Conservation (phyloP, 352 stramenopile genomes). For the Halophytophthora polymorphica region DNA sequence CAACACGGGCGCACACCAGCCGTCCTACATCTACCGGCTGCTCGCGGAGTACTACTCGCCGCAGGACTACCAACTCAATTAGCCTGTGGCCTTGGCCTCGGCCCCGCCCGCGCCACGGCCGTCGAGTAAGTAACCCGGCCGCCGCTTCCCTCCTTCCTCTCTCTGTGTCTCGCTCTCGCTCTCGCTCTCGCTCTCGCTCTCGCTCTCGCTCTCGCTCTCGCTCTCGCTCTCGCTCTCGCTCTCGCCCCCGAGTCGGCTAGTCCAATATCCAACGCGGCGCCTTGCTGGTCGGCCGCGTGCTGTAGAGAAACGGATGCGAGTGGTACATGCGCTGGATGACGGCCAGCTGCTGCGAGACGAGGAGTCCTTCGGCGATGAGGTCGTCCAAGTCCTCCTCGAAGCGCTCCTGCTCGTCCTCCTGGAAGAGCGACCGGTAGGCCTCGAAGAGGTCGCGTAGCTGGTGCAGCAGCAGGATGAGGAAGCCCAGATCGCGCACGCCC, state of each 20-base stretch:
- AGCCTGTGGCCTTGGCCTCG: too few species aligned
- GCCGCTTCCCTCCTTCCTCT: too few species aligned
- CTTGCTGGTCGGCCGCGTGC: slow-evolving; percentile 40
- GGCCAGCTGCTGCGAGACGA: slow-evolving; percentile 77
- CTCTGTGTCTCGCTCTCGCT: slow-evolving; percentile 7
- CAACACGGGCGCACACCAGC: slow-evolving; percentile 97
- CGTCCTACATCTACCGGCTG: slow-evolving; percentile 98
- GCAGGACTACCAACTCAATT: slow-evolving; percentile 92
- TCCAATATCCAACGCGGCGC: slow-evolving; percentile 54
- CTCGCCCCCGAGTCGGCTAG: too few species aligned
- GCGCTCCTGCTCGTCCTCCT: slow-evolving; percentile 76
- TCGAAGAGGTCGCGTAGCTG: slow-evolving; percentile 78
- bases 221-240: too few species aligned
- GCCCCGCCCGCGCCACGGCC: too few species aligned
- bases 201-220: too few species aligned
- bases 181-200: too few species aligned
- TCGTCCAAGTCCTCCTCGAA: slow-evolving; percentile 84
- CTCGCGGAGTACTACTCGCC: slow-evolving; percentile 98
- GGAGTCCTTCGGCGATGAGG: slow-evolving; percentile 67
- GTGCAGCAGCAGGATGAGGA: slow-evolving; percentile 72
- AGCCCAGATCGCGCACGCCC: slow-evolving; percentile 60
- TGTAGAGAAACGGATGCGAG: slow-evolving; percentile 76
- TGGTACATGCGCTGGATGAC: slow-evolving; percentile 89
- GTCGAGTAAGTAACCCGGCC: too few species aligned
- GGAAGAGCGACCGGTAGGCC: slow-evolving; percentile 62